Conservation (phyloP, 2,329 filamentous ascomycete genomes). For the Tricladium varicosporioides region DNA sequence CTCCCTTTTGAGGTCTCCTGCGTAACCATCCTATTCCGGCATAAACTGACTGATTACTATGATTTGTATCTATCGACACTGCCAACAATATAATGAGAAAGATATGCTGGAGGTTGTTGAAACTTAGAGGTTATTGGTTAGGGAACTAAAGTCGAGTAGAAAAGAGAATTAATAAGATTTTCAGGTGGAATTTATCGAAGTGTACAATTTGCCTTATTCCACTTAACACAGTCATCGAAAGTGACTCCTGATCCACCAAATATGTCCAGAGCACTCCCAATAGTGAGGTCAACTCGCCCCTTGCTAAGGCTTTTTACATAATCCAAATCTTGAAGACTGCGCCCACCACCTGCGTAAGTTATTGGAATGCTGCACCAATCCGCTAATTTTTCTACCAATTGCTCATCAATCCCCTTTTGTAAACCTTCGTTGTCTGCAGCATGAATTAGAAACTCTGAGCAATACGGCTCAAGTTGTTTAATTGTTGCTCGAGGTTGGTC, state of each 20-base stretch:
- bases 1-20: too few relatives aligned
- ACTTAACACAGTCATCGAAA: conserved; percentile 84
- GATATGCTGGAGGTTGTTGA: too few relatives aligned
- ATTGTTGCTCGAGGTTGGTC: conserved; percentile 65
- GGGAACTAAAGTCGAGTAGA: too few relatives aligned
- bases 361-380: conserved; percentile 90
- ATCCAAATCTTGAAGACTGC: conserved; percentile 77
- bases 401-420: conserved; percentile 85
- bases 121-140: too few relatives aligned
- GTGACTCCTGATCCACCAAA: conserved; percentile 87
- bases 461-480: conserved; percentile 78
- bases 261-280: conserved; percentile 93
- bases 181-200: background rate
- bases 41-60: too few relatives aligned
- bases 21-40: too few relatives aligned
- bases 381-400: conserved; percentile 72
- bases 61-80: too few relatives aligned
- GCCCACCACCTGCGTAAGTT: conserved; percentile 94
- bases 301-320: conserved; percentile 74
- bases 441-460: conserved; percentile 95
- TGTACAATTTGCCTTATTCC: conserved; percentile 61
- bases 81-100: too few relatives aligned
- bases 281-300: conserved; percentile 87
- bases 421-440: conserved; percentile 95
- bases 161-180: background rate